phyloP scores from a whole-genome alignment of 495 filamentous ascomycete genomes.

The Trichoderma asperelloides region DNA sequence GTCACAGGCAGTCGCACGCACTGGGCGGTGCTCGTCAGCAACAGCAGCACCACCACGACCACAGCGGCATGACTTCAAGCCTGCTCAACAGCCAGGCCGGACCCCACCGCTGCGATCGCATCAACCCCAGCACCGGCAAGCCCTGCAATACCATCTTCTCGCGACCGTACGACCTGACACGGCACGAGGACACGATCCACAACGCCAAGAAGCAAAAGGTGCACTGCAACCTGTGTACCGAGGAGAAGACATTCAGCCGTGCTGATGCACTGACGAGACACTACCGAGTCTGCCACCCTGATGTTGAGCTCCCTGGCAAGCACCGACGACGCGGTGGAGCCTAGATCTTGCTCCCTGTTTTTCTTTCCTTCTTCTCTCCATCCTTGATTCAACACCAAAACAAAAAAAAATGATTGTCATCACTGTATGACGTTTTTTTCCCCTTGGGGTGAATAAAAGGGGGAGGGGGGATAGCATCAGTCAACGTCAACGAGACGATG shows the following conservation, averaged over 20 bases:
- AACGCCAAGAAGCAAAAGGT: constrained; percentile 91
- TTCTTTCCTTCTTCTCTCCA: no score
- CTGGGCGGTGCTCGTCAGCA: constrained; percentile 19
- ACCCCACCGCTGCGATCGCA: constrained; percentile 81
- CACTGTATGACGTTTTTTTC: background rate
- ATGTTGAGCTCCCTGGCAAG: constrained; percentile 73
- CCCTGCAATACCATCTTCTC: constrained; percentile 95
- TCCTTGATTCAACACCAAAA: background rate
- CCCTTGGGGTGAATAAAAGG: background rate
- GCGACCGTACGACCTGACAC: constrained; percentile 92
- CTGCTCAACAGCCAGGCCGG: constrained; percentile 59
- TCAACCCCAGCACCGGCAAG: constrained; percentile 92
- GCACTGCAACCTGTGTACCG: constrained; percentile 88
- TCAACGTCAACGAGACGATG: constrained; percentile 1
- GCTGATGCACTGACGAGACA: constrained; percentile 88
- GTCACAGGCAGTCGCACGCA: constrained; percentile 59
- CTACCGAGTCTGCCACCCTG: constrained; percentile 83
- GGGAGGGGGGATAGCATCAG: background rate
- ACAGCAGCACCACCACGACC: constrained; percentile 16
- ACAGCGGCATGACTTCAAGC: constrained; percentile 17
- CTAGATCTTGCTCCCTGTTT: background rate
- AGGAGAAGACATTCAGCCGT: constrained; percentile 92
- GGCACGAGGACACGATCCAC: constrained; percentile 97
- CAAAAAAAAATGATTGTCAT: background rate
- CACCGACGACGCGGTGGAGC: constrained; percentile 30